Evolutionary conservation across 371 early-diverging fungal species (phyloP).

Genomic region (Mucor irregularis): DNA sequence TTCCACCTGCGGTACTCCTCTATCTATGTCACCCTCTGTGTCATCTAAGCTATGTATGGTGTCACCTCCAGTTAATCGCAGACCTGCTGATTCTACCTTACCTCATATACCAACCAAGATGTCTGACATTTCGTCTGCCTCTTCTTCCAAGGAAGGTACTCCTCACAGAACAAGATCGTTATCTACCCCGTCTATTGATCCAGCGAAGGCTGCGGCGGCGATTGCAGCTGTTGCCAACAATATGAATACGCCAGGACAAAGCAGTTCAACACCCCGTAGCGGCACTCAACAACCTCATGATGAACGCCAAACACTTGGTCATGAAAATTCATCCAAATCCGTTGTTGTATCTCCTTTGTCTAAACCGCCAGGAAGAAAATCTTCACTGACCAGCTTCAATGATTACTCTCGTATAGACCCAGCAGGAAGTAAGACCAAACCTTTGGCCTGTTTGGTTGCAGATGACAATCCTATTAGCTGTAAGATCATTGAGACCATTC

Average conservation of each 20-base stretch:
- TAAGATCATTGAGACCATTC: constrained; percentile 86
- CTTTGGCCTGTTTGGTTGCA: constrained; percentile 70
- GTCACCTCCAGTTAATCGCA: constrained; percentile 3
- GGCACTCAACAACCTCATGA: neutral
- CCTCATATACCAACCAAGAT: constrained; percentile 27
- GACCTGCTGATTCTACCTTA: constrained; percentile 12
- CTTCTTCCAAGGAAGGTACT: constrained; percentile 18
- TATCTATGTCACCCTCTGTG: constrained; percentile 26
- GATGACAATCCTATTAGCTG: constrained; percentile 91
- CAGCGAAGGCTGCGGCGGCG: constrained; percentile 17
- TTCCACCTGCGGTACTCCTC: constrained; percentile 21
- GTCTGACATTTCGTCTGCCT: constrained; percentile 16
- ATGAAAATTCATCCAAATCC: too few species aligned
- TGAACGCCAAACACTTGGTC: neutral
- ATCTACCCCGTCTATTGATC: constrained; percentile 26
- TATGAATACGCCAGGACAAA: neutral
- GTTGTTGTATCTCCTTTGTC: constrained; percentile 4
- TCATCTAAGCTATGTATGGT: constrained; percentile 22
- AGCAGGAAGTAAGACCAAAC: neutral
- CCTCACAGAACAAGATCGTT: constrained; percentile 18
- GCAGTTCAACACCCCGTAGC: neutral
- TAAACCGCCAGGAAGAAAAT: constrained; percentile 6
- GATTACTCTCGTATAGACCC: neutral
- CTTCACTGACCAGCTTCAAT: neutral
- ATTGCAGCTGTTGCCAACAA: constrained; percentile 10